phyloP scores from a whole-genome alignment of 352 stramenopile genomes.

The Chrysophaeum taylorii region DNA sequence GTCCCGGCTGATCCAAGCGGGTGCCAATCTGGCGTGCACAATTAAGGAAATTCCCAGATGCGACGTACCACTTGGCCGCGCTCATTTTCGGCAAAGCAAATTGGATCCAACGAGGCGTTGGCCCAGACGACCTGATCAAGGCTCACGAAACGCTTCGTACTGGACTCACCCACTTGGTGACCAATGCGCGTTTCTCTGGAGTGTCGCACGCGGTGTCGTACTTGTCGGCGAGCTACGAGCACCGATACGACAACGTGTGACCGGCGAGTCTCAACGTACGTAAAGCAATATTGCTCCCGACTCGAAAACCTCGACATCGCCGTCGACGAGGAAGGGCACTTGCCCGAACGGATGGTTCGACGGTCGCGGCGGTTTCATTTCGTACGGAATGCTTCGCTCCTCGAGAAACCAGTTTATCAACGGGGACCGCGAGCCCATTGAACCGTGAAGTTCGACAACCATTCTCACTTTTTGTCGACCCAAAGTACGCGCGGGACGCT shows the following conservation, averaged over 20 bases:
- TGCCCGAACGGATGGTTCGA: constrained; percentile 52
- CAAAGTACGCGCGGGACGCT: too few species aligned
- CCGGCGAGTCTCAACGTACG: constrained; percentile 22
- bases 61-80: constrained; percentile 45
- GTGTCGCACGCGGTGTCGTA: neutral
- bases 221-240: neutral
- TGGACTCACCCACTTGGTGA: constrained; percentile 49
- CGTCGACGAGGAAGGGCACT: constrained; percentile 43
- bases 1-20: neutral
- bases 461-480: too few species aligned
- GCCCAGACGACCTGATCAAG: too few species aligned
- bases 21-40: neutral
- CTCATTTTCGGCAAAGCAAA: constrained; percentile 56
- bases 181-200: neutral
- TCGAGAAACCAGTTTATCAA: constrained; percentile 53
- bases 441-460: too few species aligned
- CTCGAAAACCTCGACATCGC: constrained; percentile 50
- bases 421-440: constrained; percentile 43
- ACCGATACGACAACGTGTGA: neutral
- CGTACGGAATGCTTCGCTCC: constrained; percentile 38
- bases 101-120: constrained; percentile 51
- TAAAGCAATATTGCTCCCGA: constrained; percentile 54
- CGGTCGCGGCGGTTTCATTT: constrained; percentile 37
- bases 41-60: neutral
- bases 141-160: too few species aligned